phyloP scores from a whole-genome alignment of 768 basidiomycete species.

The Leccinum incarnatum region DNA sequence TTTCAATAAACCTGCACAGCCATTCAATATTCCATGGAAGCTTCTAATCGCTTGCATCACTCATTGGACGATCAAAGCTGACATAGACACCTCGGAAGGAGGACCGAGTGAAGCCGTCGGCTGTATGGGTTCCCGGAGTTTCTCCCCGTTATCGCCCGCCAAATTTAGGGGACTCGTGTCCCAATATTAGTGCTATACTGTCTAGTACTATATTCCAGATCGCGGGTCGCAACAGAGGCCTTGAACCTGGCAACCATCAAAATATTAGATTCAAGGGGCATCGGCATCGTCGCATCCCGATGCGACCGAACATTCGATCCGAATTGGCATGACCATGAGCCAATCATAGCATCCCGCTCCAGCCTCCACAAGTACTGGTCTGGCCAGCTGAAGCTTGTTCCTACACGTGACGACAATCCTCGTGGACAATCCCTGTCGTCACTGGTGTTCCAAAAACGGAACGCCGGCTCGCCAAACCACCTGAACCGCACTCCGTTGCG shows the following conservation, averaged over 20 bases:
- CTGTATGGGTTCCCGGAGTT: neutral
- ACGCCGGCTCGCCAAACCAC: neutral
- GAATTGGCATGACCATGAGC: neutral
- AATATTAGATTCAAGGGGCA: neutral
- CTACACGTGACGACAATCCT: neutral
- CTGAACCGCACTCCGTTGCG: neutral
- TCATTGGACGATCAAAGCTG: neutral
- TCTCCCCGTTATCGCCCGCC: neutral
- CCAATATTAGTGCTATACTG: neutral
- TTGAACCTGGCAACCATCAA: neutral
- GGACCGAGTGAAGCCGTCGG: neutral
- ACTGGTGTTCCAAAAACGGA: neutral
- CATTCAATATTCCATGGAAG: neutral
- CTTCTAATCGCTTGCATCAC: neutral
- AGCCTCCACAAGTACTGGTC: neutral
- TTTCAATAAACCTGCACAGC: neutral
- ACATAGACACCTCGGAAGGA: neutral
- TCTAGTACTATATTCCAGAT: neutral
- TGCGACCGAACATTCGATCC: neutral
- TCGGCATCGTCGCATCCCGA: neutral
- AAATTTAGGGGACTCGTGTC: neutral
- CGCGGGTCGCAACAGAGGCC: neutral
- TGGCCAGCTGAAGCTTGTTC: neutral
- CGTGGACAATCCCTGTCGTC: neutral
- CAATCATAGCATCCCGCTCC: neutral